Evolutionary conservation across 164 flowering plant species (phyloP).

Genomic region (Berberis thunbergii): DNA sequence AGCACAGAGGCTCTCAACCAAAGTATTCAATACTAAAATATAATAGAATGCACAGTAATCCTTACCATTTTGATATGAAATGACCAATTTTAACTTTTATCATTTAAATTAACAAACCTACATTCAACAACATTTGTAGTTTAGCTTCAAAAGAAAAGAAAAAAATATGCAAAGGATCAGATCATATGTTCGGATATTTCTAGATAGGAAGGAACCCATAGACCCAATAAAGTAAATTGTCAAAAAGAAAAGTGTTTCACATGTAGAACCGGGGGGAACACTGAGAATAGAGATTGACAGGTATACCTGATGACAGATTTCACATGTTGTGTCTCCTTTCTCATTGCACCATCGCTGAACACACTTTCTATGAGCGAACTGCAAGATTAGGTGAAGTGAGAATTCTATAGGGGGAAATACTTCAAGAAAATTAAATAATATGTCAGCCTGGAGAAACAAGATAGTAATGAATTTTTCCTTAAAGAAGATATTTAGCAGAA

Average conservation of each 20-base stretch:
- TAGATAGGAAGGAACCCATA: not conserved
- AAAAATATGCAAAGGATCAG: too few relatives aligned
- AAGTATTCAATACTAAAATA: too few relatives aligned
- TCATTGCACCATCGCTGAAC: conserved; percentile 77
- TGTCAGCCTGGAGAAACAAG: too few relatives aligned
- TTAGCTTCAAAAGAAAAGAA: not conserved
- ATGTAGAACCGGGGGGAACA: not conserved
- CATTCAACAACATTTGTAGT: not conserved
- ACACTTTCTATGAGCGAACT: conserved; percentile 75
- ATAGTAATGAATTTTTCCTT: too few relatives aligned
- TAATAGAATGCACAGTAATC: too few relatives aligned
- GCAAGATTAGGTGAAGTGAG: conserved; percentile 7
- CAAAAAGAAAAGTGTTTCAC: not conserved
- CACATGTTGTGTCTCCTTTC: conserved; percentile 65
- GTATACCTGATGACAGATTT: conserved; percentile 60
- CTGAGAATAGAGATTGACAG: not conserved
- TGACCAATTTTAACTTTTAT: too few relatives aligned
- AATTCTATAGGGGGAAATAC: too few relatives aligned
- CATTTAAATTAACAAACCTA: not conserved
- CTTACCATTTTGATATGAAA: too few relatives aligned
- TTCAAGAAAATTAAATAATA: too few relatives aligned
- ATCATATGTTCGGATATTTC: too few relatives aligned
- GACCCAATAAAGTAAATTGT: not conserved
- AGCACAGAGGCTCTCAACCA: too few relatives aligned
- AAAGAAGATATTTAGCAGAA: too few relatives aligned